A percentile compares a stretch with the other conserved stretches of the same genome.
Conservation (phyloP, 2,329 filamentous ascomycete genomes). For the Corinectria fuckeliana region DNA sequence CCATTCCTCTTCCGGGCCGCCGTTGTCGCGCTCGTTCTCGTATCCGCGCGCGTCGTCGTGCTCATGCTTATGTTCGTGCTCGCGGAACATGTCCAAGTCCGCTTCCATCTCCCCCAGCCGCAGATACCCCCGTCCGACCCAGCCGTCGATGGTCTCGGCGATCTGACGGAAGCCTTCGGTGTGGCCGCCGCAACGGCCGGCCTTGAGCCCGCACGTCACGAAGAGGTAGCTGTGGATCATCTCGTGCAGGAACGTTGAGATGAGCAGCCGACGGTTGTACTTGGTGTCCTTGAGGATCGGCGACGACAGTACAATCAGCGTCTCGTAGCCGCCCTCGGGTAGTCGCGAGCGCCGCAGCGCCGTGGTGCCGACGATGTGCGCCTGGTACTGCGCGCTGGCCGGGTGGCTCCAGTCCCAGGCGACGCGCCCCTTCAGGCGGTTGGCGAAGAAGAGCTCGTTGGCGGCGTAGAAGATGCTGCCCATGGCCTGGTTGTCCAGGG, state of each 20-base stretch:
- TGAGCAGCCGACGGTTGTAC: constrained; percentile 66
- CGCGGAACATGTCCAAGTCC: constrained; percentile 62
- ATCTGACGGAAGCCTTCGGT: constrained; percentile 66
- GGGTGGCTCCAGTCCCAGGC: constrained; percentile 67
- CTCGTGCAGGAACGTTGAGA: constrained; percentile 71
- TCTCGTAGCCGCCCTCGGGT: constrained; percentile 63
- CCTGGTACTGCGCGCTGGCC: constrained; percentile 56
- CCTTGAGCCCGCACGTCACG: constrained; percentile 65
- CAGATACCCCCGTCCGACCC: constrained; percentile 63
- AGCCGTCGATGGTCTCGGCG: constrained; percentile 64
- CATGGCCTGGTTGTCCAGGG: constrained; percentile 63
- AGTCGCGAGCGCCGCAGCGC: constrained; percentile 56
- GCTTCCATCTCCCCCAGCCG: constrained; percentile 67
- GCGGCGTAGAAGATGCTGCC: constrained; percentile 65
- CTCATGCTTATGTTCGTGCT: too few relatives aligned
- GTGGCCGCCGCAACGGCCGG: constrained; percentile 62
- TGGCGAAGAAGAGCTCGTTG: constrained; percentile 68
- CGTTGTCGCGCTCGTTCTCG: constrained; percentile 32
- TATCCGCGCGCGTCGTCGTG: constrained; percentile 13
- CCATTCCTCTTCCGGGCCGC: constrained; percentile 23
- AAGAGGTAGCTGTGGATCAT: constrained; percentile 73
- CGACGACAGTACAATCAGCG: constrained; percentile 65
- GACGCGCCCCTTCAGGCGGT: constrained; percentile 62
- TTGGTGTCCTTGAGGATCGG: constrained; percentile 62
- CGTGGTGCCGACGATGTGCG: constrained; percentile 67